These are phyloP conservation scores for Drechslerella coelobrocha DNA, from an alignment of 2,329 filamentous ascomycete genomes.

Conservation along the genomic window DNA sequence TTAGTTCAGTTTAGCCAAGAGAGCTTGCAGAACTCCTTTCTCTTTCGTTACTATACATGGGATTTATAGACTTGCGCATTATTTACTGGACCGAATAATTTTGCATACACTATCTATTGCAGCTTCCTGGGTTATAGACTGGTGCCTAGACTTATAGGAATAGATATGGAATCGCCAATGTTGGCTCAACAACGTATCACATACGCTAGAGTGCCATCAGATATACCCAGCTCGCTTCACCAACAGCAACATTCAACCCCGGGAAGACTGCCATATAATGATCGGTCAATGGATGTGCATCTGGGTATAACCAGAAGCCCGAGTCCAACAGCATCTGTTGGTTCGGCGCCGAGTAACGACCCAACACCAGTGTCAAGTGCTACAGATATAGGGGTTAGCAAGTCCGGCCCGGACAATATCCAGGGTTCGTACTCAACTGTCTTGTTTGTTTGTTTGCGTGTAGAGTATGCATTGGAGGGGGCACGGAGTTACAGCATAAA, in stretches of 20 bases:
- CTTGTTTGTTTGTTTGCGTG: neutral
- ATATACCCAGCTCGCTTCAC: conserved; percentile 16
- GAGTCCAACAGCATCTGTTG: conserved; percentile 7
- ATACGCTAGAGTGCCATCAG: neutral
- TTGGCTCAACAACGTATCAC: neutral
- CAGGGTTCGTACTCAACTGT: conserved; percentile 28
- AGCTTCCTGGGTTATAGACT: conserved; percentile 2
- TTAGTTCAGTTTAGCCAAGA: neutral
- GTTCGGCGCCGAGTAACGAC: neutral
- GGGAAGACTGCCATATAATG: conserved; percentile 27
- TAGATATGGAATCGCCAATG: conserved; percentile 1
- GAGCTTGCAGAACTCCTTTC: neutral
- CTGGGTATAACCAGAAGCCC: neutral
- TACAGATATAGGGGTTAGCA: conserved; percentile 7
- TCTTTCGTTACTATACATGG: conserved; percentile 6
- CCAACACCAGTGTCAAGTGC: conserved; percentile 11
- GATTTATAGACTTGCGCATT: conserved; percentile 20
- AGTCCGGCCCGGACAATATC: conserved; percentile 13
- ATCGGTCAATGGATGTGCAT: conserved; percentile 16
- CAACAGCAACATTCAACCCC: neutral
- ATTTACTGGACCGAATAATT: neutral
- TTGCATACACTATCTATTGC: neutral
- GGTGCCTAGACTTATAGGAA: no score
- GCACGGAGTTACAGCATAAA: no score
- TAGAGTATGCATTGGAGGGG: conserved; percentile 19